Conservation (phyloP, 257 asterid species). For the Leonotis leonurus region DNA sequence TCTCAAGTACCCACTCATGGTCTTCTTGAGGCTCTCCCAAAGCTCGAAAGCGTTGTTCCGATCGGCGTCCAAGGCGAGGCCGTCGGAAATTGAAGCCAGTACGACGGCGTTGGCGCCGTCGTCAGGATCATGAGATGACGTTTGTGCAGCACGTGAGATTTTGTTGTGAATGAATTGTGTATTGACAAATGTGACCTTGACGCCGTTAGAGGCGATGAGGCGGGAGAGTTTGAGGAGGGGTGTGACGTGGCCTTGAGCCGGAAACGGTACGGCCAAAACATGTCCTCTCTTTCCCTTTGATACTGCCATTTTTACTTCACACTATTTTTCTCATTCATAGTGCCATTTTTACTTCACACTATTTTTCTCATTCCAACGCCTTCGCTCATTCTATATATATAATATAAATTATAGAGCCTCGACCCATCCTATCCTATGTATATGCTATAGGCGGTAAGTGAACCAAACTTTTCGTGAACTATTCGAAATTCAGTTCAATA, state of each 20-base stretch:
- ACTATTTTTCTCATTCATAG: no score
- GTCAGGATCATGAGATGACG: neutral
- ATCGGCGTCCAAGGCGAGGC: constrained; percentile 10
- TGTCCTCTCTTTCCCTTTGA: constrained; percentile 1
- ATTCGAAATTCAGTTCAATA: no score
- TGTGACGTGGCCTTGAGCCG: constrained; percentile 39
- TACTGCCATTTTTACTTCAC: neutral
- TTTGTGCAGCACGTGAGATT: neutral
- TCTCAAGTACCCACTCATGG: neutral
- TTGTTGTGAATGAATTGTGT: constrained; percentile 21
- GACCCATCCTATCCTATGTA: no score
- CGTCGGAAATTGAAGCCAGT: constrained; percentile 28
- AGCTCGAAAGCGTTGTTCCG: neutral
- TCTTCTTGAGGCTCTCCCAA: constrained; percentile 1
- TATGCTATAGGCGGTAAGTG: no score
- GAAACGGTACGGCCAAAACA: constrained; percentile 23
- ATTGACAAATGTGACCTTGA: constrained; percentile 36
- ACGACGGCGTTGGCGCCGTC: neutral
- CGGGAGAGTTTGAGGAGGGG: constrained; percentile 30
- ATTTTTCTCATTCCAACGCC: no score
- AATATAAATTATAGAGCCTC: no score
- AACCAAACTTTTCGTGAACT: no score
- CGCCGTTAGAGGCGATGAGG: constrained; percentile 18
- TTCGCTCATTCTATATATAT: no score
- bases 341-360: no score